phyloP scores from a whole-genome alignment of 768 basidiomycete genomes.

The Lanmaoa rubissima region DNA sequence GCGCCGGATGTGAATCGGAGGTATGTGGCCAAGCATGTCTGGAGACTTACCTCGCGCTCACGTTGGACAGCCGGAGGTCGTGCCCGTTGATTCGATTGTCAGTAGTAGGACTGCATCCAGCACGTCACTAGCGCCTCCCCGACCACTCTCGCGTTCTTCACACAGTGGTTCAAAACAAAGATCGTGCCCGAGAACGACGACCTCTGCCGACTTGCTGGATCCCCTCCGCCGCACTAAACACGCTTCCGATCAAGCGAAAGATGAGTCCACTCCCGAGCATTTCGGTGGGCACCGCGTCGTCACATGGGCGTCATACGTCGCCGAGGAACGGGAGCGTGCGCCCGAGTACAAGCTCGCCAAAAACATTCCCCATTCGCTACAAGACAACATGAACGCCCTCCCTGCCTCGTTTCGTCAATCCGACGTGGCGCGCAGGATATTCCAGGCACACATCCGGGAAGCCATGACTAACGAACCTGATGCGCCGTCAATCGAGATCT shows the following conservation, averaged over 20 bases:
- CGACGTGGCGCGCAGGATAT: constrained; percentile 48
- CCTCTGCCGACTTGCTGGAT: background rate
- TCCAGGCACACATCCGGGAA: constrained; percentile 63
- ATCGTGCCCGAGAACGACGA: background rate
- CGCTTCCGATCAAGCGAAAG: background rate
- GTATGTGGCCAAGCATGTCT: background rate
- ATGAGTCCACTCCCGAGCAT: background rate
- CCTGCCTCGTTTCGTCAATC: constrained; percentile 39
- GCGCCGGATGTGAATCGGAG: background rate
- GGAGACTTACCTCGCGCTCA: constrained; percentile 1
- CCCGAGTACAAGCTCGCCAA: constrained; percentile 35
- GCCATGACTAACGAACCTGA: constrained; percentile 65
- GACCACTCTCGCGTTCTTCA: background rate
- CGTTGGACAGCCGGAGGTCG: constrained; percentile 1
- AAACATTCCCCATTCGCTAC: constrained; percentile 60
- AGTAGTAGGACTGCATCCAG: constrained; percentile 23
- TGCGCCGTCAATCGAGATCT: constrained; percentile 65
- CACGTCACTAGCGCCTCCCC: background rate
- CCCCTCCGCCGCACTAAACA: background rate
- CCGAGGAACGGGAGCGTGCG: constrained; percentile 12
- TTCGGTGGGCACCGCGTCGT: constrained; percentile 12
- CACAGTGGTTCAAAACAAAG: background rate
- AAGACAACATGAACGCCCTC: constrained; percentile 64
- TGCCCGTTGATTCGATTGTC: background rate
- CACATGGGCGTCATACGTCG: constrained; percentile 24